A percentile compares a stretch with the other conserved stretches of the same genome.
Conservation (phyloP, 305 asterid species). For the Ilex paraguariensis region DNA sequence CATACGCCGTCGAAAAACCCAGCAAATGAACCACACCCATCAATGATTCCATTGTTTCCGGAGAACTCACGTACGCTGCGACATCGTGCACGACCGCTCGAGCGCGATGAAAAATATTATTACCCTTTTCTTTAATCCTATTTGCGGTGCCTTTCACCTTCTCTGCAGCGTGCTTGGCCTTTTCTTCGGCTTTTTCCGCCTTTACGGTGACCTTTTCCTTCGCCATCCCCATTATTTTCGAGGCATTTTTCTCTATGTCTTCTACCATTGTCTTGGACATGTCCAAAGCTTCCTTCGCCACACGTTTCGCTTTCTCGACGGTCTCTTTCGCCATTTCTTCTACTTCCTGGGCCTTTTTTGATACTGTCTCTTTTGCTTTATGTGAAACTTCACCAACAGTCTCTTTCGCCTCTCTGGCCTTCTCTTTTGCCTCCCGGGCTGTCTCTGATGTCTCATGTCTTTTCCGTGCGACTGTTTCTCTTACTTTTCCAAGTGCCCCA, state of each 20-base stretch:
- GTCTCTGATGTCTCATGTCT: constrained; percentile 10
- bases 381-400: no score
- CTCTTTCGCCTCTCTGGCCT: no score
- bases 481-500: constrained; percentile 6
- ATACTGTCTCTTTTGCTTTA: constrained; percentile 15
- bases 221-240: constrained; percentile 3
- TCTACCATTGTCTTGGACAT: constrained; percentile 12
- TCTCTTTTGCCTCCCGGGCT: no score
- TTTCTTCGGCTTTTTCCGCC: no score
- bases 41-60: constrained; percentile 16
- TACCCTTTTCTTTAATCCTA: constrained; percentile 22
- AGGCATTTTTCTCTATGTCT: constrained; percentile 17
- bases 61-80: constrained; percentile 18
- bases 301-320: constrained; percentile 8
- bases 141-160: constrained; percentile 11
- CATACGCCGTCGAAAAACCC: constrained; percentile 61
- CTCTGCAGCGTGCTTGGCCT: constrained; percentile 19
- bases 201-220: constrained; percentile 13
- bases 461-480: constrained; percentile 1
- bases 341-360: constrained; percentile 2
- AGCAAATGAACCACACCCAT: constrained; percentile 37
- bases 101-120: constrained; percentile 28
- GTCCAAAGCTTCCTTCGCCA: constrained; percentile 9
- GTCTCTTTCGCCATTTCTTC: constrained; percentile 14
- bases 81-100: constrained; percentile 12